These are phyloP conservation scores for Argentina anserina DNA, from an alignment of 306 rosid genomes.

Conservation along the genomic window DNA sequence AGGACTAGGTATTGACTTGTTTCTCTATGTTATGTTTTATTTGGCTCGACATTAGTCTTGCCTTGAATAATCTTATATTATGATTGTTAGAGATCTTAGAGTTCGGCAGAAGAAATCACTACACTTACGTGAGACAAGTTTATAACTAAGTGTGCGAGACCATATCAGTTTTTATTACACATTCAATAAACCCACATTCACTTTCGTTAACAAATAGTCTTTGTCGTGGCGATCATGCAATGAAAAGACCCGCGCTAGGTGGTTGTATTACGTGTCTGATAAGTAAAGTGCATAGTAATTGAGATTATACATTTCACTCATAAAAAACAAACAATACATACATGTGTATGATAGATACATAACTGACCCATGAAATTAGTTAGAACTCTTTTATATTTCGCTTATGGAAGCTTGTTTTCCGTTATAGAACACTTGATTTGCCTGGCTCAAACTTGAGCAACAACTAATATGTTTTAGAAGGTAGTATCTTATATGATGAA, in stretches of 20 bases:
- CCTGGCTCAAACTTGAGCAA: not conserved
- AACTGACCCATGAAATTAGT: not conserved
- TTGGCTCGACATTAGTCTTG: too few species aligned
- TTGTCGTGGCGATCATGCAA: rapidly evolving
- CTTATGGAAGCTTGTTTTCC: too few species aligned
- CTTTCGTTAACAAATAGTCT: too few species aligned
- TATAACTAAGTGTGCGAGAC: not conserved
- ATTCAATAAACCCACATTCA: not conserved
- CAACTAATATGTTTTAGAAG: too few species aligned
- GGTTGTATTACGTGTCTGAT: not conserved
- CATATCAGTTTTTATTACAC: not conserved
- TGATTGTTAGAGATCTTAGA: too few species aligned
- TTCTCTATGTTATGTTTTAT: too few species aligned
- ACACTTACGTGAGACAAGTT: not conserved
- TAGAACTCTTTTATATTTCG: too few species aligned
- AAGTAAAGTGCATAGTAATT: too few species aligned
- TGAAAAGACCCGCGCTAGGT: too few species aligned
- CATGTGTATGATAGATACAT: not conserved
- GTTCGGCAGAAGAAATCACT: not conserved
- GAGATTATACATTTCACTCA: not conserved
- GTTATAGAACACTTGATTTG: not conserved
- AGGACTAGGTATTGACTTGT: too few species aligned
- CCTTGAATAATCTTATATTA: too few species aligned
- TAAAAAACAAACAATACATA: not conserved
- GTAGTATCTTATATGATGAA: too few species aligned